phyloP scores from a whole-genome alignment of 2,329 filamentous ascomycete genomes.

The Pseudogymnoascus sp. region DNA sequence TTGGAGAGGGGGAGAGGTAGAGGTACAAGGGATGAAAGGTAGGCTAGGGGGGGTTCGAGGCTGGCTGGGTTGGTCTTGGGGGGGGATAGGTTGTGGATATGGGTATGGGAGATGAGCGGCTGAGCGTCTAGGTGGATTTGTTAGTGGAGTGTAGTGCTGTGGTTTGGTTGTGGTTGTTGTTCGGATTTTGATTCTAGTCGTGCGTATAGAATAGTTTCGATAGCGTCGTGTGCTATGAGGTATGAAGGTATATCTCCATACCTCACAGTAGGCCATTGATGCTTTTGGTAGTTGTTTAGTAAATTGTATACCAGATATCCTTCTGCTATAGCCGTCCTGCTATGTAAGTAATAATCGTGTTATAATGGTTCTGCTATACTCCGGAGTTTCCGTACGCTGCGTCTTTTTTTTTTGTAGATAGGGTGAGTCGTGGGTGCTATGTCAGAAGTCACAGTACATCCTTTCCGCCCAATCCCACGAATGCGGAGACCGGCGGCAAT shows the following conservation, averaged over 20 bases:
- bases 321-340: neutral
- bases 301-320: neutral
- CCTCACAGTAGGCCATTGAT: neutral
- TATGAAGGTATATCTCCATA: no score
- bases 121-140: neutral
- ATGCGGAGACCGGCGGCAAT: neutral
- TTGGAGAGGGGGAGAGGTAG: neutral
- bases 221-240: no score
- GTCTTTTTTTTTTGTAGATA: neutral
- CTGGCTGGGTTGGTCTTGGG: neutral
- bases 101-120: neutral
- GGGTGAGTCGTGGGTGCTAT: neutral
- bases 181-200: neutral
- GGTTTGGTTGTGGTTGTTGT: neutral
- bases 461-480: neutral
- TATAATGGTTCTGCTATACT: no score
- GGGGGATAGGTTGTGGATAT: neutral
- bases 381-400: neutral
- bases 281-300: neutral
- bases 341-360: no score
- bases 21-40: neutral
- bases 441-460: neutral
- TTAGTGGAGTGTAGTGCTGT: neutral
- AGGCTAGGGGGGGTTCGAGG: neutral
- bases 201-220: neutral